phyloP scores from a whole-genome alignment of 2,329 filamentous ascomycete species.

The Penicillium sp. region DNA sequence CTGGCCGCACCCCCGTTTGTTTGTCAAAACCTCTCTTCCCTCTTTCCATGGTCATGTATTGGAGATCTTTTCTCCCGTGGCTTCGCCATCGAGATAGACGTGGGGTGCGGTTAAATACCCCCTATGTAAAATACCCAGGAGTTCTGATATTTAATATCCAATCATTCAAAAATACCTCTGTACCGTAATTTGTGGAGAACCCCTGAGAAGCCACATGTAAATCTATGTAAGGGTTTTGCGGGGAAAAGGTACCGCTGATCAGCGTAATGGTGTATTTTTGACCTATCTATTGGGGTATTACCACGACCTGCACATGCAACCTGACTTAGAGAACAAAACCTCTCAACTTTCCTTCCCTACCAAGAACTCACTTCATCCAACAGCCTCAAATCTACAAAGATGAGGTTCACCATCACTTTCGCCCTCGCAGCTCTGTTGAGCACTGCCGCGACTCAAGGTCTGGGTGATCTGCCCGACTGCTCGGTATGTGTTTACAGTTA shows the following conservation, averaged over 20 bases:
- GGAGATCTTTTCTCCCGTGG: neutral
- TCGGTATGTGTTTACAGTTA: constrained; percentile 50
- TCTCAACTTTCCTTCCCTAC: neutral
- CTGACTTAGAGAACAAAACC: neutral
- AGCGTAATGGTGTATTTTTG: constrained; percentile 1
- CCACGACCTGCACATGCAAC: neutral
- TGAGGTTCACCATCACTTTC: constrained; percentile 53
- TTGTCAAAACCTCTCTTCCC: neutral
- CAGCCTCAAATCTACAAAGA: constrained; percentile 26
- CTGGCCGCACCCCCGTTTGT: neutral
- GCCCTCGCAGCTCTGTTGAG: constrained; percentile 55
- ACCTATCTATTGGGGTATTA: constrained; percentile 1
- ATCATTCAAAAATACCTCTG: neutral
- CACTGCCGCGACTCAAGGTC: constrained; percentile 47
- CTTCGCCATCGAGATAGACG: neutral
- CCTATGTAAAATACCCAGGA: neutral
- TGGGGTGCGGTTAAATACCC: neutral
- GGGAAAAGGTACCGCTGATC: neutral
- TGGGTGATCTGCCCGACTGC: constrained; percentile 50
- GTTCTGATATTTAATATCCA: neutral
- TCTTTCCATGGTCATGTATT: neutral
- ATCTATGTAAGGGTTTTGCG: neutral
- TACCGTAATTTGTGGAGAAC: neutral
- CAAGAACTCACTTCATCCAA: neutral
- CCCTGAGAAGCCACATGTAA: neutral